These are phyloP conservation scores for Phialophora macrospora DNA, from an alignment of 2,329 filamentous ascomycete genomes.

Conservation along the genomic window DNA sequence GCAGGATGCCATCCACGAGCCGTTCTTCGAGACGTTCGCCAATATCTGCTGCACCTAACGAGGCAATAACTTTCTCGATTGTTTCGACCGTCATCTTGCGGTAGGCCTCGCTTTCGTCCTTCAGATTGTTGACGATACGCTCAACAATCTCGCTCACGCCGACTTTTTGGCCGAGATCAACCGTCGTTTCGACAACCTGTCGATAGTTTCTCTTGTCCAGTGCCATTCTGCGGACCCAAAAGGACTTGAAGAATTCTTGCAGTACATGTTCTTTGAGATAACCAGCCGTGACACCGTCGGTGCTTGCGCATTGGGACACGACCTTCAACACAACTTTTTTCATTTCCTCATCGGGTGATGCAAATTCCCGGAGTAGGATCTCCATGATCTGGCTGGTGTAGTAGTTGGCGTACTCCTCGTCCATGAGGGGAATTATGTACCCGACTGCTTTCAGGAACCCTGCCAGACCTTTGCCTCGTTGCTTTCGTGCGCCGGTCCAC, in stretches of 20 bases:
- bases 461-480: slow-evolving; percentile 92
- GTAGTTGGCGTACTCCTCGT: slow-evolving; percentile 99
- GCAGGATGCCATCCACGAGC: slow-evolving; percentile 91
- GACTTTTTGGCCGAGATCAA: slow-evolving; percentile 97
- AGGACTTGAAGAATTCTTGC: slow-evolving; percentile 97
- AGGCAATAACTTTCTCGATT: slow-evolving; percentile 92
- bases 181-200: slow-evolving; percentile 96
- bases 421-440: slow-evolving; percentile 98
- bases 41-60: slow-evolving; percentile 90
- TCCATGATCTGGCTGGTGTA: slow-evolving; percentile 99
- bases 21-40: slow-evolving; percentile 90
- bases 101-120: slow-evolving; percentile 97
- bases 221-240: slow-evolving; percentile 97
- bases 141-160: slow-evolving; percentile 94
- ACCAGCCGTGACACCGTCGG: slow-evolving; percentile 89
- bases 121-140: slow-evolving; percentile 90
- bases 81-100: slow-evolving; percentile 99
- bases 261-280: slow-evolving; percentile 96
- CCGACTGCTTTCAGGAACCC: slow-evolving; percentile 97
- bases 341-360: slow-evolving; percentile 98
- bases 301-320: slow-evolving; percentile 91
- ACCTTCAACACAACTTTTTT: slow-evolving; percentile 99
- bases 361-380: slow-evolving; percentile 92
- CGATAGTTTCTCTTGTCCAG: slow-evolving; percentile 97
- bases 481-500: slow-evolving; percentile 95